phyloP scores from a whole-genome alignment of 345 rosid genomes.

The Sisymbrium altissimum region DNA sequence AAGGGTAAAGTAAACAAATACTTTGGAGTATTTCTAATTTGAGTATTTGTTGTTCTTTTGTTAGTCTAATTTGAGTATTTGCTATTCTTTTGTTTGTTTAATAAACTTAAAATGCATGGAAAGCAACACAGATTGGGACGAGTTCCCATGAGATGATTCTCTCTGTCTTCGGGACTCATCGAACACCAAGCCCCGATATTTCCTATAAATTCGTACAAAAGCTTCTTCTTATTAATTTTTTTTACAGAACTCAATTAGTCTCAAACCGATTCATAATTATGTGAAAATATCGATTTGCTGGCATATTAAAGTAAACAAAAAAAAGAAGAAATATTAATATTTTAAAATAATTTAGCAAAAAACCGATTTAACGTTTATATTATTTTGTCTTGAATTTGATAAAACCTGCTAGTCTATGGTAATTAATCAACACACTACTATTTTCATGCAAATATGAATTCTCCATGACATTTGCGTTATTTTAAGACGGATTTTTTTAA shows the following conservation, averaged over 20 bases:
- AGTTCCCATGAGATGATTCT: slow-evolving; percentile 44
- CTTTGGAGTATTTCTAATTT: neutral
- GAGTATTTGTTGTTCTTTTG: neutral
- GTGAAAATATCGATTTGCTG: no score
- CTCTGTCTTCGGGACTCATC: slow-evolving; percentile 58
- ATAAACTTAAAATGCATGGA: neutral
- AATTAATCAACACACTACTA: no score
- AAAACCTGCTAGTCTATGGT: no score
- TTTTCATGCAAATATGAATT: neutral
- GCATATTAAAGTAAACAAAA: no score
- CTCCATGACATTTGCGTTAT: neutral
- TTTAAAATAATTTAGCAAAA: neutral
- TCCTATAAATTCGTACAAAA: neutral
- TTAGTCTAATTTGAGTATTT: neutral
- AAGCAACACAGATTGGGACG: slow-evolving; percentile 27
- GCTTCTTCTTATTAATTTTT: neutral
- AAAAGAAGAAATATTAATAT: neutral
- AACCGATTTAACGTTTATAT: neutral
- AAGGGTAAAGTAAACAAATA: neutral
- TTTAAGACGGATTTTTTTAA: no score
- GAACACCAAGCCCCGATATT: slow-evolving; percentile 22
- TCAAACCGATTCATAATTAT: no score
- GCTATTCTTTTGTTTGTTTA: neutral
- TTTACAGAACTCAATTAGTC: no score
- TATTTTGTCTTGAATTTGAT: neutral